Conservation (phyloP, 805 yeast species). For the Kregervanrija pseudodelftensis region DNA sequence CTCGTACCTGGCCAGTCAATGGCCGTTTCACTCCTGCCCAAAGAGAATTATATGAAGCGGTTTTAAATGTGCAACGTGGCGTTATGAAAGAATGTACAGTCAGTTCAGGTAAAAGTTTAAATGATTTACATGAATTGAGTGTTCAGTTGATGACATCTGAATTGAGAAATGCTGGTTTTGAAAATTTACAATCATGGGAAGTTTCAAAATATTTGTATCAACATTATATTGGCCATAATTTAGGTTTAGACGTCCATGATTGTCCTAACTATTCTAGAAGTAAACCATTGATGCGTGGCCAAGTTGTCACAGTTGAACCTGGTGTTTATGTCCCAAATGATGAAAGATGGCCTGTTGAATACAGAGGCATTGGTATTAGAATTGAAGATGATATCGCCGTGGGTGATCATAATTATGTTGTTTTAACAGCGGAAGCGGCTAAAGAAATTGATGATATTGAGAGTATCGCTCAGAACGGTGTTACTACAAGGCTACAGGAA, state of each 20-base stretch:
- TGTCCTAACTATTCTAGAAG: constrained; percentile 57
- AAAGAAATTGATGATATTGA: constrained; percentile 85
- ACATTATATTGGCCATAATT: constrained; percentile 91
- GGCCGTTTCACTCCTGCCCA: constrained; percentile 74
- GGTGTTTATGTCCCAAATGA: constrained; percentile 83
- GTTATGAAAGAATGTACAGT: constrained; percentile 69
- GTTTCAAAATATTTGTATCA: constrained; percentile 64
- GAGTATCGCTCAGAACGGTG: constrained; percentile 52
- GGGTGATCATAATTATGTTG: constrained; percentile 47
- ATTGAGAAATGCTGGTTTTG: constrained; percentile 66
- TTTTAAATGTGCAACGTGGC: constrained; percentile 69
- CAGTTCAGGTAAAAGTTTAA: constrained; percentile 44
- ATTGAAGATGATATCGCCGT: constrained; percentile 91
- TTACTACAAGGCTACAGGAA: constrained; percentile 37
- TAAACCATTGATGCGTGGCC: constrained; percentile 51
- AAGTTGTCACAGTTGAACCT: constrained; percentile 92
- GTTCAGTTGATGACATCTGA: constrained; percentile 53
- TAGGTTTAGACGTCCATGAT: constrained; percentile 90
- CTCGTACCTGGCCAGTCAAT: constrained; percentile 91
- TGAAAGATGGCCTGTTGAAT: constrained; percentile 68
- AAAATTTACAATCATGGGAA: constrained; percentile 42
- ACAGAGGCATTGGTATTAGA: constrained; percentile 85
- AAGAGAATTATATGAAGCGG: constrained; percentile 81
- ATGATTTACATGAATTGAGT: constrained; percentile 70
- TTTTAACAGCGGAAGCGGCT: constrained; percentile 73